Evolutionary conservation across 257 asterid genomes (phyloP).

Genomic region (Solanum etuberosum): DNA sequence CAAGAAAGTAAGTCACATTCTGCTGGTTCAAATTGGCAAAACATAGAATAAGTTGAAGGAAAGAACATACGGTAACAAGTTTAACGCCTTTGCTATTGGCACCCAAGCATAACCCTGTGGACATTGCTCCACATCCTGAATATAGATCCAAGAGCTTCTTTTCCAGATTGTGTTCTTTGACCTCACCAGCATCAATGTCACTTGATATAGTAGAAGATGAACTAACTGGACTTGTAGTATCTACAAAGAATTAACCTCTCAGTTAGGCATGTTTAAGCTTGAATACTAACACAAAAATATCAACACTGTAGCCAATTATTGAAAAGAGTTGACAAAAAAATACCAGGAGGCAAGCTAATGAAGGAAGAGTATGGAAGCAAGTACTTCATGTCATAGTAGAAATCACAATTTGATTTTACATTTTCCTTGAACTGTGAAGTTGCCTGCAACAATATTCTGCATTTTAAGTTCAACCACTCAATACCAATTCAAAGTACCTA

Average conservation of each 20-base stretch:
- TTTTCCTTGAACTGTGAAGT: constrained; percentile 5
- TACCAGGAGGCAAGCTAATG: constrained; percentile 45
- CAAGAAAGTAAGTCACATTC: neutral
- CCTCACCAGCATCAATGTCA: constrained; percentile 27
- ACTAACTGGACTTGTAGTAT: constrained; percentile 8
- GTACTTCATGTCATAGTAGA: constrained; percentile 49
- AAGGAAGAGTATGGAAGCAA: constrained; percentile 53
- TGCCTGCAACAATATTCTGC: constrained; percentile 22
- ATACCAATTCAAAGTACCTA: neutral
- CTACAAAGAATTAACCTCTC: constrained; percentile 13
- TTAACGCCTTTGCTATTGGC: constrained; percentile 55
- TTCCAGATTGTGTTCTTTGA: constrained; percentile 15
- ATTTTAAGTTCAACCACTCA: neutral
- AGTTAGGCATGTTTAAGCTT: neutral
- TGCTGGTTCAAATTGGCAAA: neutral
- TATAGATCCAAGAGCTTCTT: constrained; percentile 54
- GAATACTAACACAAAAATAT: neutral
- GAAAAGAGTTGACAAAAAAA: neutral
- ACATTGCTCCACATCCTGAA: constrained; percentile 96
- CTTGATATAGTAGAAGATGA: constrained; percentile 55
- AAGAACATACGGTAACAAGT: constrained; percentile 58
- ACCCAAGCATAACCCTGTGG: constrained; percentile 82
- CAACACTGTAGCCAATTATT: neutral
- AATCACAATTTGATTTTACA: constrained; percentile 26
- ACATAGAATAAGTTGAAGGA: neutral